Percentiles rank a stretch among this genome's conserved stretches.
Conservation (phyloP, 176 grass and related monocot genomes). For the Melocanna baccifera region DNA sequence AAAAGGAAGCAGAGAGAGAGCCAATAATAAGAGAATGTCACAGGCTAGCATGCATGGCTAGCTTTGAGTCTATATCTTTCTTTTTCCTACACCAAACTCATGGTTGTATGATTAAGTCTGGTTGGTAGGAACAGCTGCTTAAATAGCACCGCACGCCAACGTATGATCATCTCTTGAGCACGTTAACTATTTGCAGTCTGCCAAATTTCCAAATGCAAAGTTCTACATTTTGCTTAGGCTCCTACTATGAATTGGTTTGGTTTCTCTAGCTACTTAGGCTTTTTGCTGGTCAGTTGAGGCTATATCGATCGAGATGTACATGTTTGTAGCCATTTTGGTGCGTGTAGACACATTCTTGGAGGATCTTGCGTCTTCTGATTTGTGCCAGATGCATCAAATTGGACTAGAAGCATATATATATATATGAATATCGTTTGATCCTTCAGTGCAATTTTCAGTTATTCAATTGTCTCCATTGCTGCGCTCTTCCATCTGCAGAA, state of each 20-base stretch:
- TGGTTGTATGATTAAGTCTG: constrained; percentile 45
- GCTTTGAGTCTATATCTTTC: constrained; percentile 14
- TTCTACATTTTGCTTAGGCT: neutral
- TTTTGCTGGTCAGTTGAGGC: neutral
- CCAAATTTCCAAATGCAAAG: constrained; percentile 6
- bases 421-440: neutral
- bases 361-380: constrained; percentile 14
- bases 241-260: neutral
- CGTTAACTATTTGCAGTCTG: neutral
- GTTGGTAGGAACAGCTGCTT: constrained; percentile 53
- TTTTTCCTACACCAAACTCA: constrained; percentile 19
- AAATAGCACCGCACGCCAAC: constrained; percentile 41
- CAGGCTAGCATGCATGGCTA: constrained; percentile 40
- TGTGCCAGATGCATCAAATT: constrained; percentile 48
- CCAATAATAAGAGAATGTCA: constrained; percentile 41
- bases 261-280: neutral
- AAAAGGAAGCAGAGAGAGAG: constrained; percentile 22
- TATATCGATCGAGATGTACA: neutral
- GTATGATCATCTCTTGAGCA: constrained; percentile 26
- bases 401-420: constrained; percentile 33
- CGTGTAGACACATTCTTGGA: constrained; percentile 22
- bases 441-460: neutral
- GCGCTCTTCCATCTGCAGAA: neutral
- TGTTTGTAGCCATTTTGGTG: constrained; percentile 50
- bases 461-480: neutral